phyloP scores from a whole-genome alignment of 1,284 basidiomycete genomes.

The Peniophora sp. region DNA sequence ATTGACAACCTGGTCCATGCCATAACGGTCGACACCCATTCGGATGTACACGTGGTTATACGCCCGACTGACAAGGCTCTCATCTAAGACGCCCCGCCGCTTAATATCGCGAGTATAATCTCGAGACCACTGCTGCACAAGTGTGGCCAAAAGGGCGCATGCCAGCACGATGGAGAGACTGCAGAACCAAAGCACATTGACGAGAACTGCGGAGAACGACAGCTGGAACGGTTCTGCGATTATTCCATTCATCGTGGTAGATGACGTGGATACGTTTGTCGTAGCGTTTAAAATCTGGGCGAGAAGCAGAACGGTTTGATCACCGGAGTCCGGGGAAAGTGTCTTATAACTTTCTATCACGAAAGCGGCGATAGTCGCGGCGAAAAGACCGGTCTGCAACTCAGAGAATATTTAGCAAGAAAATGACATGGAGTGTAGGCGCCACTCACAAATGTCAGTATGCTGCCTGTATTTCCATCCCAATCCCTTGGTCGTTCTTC shows the following conservation, averaged over 20 bases:
- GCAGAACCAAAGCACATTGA: neutral
- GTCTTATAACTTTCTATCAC: constrained; percentile 15
- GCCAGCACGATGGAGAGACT: neutral
- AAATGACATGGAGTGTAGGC: neutral
- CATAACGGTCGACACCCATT: neutral
- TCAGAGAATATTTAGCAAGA: neutral
- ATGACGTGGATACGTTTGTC: neutral
- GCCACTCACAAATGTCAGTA: constrained; percentile 7
- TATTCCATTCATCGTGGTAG: neutral
- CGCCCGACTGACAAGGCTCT: neutral
- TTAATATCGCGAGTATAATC: neutral
- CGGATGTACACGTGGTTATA: neutral
- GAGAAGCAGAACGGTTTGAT: constrained; percentile 11
- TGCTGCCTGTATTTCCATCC: constrained; percentile 8
- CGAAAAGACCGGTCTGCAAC: constrained; percentile 19
- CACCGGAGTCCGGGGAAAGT: constrained; percentile 11
- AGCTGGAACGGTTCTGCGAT: neutral
- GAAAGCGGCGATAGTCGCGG: constrained; percentile 19
- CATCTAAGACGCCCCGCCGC: neutral
- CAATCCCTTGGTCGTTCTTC: constrained; percentile 7
- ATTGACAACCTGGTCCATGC: neutral
- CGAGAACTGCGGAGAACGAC: neutral
- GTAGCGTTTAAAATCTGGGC: constrained; percentile 6
- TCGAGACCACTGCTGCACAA: neutral
- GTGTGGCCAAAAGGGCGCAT: neutral